phyloP scores from a whole-genome alignment of 116 monocot species.

The Papilionanthe hybrid region DNA sequence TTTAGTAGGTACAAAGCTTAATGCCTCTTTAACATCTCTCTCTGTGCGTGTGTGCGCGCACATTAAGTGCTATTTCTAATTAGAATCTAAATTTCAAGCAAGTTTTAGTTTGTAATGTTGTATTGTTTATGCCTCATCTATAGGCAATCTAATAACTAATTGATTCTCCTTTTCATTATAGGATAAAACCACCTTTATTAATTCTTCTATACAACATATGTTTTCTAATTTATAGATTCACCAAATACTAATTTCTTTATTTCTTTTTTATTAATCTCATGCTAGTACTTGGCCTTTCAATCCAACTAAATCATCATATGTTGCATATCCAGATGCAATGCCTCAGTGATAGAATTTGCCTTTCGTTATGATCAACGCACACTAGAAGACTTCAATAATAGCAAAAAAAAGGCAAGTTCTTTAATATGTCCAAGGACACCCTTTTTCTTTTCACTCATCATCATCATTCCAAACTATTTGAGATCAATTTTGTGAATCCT shows the following conservation, averaged over 20 bases:
- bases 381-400: not conserved
- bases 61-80: too few species aligned
- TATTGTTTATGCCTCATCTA: not conserved
- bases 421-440: too few species aligned
- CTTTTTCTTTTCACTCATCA: too few species aligned
- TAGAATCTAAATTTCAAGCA: too few species aligned
- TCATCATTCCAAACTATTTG: too few species aligned
- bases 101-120: not conserved
- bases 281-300: not conserved
- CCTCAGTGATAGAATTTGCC: not conserved
- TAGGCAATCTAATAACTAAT: not conserved
- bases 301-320: not conserved
- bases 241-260: not conserved
- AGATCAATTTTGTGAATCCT: too few species aligned
- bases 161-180: not conserved
- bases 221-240: not conserved
- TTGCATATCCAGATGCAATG: not conserved
- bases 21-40: too few species aligned
- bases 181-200: not conserved
- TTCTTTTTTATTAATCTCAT: not conserved
- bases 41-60: too few species aligned
- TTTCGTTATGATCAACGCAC: not conserved
- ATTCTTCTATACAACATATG: not conserved
- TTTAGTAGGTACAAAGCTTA: too few species aligned
- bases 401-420: not conserved